Conservation (phyloP, 2,329 filamentous ascomycete genomes). For the Herpotrichia juniperi region DNA sequence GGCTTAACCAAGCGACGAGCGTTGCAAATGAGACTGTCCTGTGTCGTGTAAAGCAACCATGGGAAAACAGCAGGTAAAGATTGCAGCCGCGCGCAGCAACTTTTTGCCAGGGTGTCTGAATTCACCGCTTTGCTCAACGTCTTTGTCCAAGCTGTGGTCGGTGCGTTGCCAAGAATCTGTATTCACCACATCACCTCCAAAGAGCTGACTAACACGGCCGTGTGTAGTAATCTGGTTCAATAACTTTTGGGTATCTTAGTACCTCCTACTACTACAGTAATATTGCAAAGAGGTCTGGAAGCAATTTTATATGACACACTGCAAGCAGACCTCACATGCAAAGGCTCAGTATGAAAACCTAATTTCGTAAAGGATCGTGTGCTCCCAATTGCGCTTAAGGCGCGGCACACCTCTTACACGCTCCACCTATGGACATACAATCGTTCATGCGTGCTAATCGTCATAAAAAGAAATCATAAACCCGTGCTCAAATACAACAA, state of each 20-base stretch:
- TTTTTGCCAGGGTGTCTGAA: conserved; percentile 14
- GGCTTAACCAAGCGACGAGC: conserved; percentile 34
- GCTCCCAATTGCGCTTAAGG: conserved; percentile 13
- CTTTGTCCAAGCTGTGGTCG: conserved; percentile 7
- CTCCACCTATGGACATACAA: conserved; percentile 20
- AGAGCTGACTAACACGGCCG: conserved; percentile 7
- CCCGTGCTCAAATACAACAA: conserved; percentile 22
- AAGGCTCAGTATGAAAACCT: conserved; percentile 6
- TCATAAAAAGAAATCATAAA: conserved; percentile 24
- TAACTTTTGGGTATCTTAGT: conserved; percentile 7
- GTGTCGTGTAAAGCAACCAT: conserved; percentile 15
- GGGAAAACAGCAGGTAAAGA: conserved; percentile 12
- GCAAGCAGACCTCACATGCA: conserved; percentile 21
- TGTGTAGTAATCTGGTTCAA: neutral
- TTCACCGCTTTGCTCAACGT: conserved; percentile 20
- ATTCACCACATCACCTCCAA: conserved; percentile 11
- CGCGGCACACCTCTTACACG: conserved; percentile 29
- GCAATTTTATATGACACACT: conserved; percentile 15
- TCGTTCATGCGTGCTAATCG: conserved; percentile 30
- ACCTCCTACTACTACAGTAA: conserved; percentile 7
- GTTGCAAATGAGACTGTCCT: conserved; percentile 24
- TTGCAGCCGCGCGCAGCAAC: conserved; percentile 7
- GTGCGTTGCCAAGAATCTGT: conserved; percentile 2
- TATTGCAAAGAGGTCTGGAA: conserved; percentile 17
- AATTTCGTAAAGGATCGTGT: conserved; percentile 21